A percentile compares a stretch with the other conserved stretches of the same genome.
Conservation (phyloP, 176 grass and related monocot species). For the Avena atlantica region DNA sequence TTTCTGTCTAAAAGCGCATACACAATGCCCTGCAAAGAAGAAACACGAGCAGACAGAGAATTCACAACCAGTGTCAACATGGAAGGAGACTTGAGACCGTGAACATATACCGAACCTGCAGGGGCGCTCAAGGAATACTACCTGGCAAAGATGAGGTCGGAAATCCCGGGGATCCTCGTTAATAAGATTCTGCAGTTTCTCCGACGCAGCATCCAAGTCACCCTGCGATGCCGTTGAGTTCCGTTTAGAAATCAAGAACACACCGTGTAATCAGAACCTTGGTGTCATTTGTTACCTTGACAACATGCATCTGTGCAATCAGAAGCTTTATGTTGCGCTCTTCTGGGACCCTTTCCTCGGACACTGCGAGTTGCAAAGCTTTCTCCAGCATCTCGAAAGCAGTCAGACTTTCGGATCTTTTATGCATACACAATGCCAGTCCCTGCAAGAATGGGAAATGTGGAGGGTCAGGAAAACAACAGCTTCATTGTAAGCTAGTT, state of each 20-base stretch:
- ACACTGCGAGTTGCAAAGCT: constrained; percentile 73
- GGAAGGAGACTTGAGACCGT: neutral
- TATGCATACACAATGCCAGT: constrained; percentile 77
- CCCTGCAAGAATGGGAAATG: constrained; percentile 57
- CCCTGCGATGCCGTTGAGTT: constrained; percentile 45
- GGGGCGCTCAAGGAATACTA: constrained; percentile 32
- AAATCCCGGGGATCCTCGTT: constrained; percentile 87
- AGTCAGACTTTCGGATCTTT: constrained; percentile 58
- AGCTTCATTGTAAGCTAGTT: neutral
- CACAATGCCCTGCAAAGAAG: constrained; percentile 67
- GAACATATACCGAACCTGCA: neutral
- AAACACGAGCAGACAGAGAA: neutral
- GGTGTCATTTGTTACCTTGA: constrained; percentile 50
- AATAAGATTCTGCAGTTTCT: constrained; percentile 74
- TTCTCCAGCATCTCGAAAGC: constrained; percentile 85
- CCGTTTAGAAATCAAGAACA: constrained; percentile 4
- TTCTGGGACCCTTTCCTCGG: constrained; percentile 72
- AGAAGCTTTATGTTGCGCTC: constrained; percentile 87
- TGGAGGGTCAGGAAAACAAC: neutral
- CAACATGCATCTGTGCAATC: constrained; percentile 91
- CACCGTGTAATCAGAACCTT: neutral
- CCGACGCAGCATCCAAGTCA: constrained; percentile 67
- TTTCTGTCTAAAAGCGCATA: constrained; percentile 82
- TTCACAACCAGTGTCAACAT: constrained; percentile 9
- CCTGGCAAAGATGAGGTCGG: constrained; percentile 88